Percentiles rank a stretch among this genome's conserved stretches.
These are phyloP conservation scores for Lactarius vividus DNA, from an alignment of 768 basidiomycete species.

Conservation along the genomic window DNA sequence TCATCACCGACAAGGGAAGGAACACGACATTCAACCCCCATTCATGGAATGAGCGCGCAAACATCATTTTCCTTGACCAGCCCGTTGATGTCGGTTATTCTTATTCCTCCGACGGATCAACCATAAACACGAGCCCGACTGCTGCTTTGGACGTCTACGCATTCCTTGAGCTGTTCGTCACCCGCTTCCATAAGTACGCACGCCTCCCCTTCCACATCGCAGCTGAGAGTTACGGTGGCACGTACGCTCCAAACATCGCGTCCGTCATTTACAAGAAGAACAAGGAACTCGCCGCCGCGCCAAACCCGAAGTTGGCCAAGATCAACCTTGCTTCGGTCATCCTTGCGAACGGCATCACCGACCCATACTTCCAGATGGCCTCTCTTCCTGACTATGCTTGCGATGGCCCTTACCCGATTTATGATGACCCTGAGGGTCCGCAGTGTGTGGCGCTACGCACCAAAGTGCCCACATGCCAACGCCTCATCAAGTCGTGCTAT, in stretches of 20 bases:
- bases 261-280: conserved; percentile 79
- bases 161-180: conserved; percentile 77
- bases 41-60: conserved; percentile 83
- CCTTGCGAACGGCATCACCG: conserved; percentile 85
- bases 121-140: conserved; percentile 75
- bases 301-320: conserved; percentile 50
- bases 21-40: conserved; percentile 71
- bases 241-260: conserved; percentile 85
- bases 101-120: conserved; percentile 71
- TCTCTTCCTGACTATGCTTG: conserved; percentile 82
- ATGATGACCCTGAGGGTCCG: conserved; percentile 51
- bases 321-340: conserved; percentile 84
- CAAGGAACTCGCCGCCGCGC: conserved; percentile 47
- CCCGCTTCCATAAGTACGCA: conserved; percentile 73
- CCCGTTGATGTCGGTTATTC: conserved; percentile 91
- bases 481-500: conserved; percentile 52
- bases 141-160: conserved; percentile 93
- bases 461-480: conserved; percentile 53
- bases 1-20: conserved; percentile 37
- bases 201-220: conserved; percentile 72
- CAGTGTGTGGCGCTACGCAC: conserved; percentile 44
- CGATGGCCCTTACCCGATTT: conserved; percentile 79
- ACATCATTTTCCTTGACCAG: conserved; percentile 74
- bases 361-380: conserved; percentile 78
- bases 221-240: conserved; percentile 73